These are phyloP conservation scores for Trichoderma citrinoviride DNA, from an alignment of 2,329 filamentous ascomycete species.

Conservation along the genomic window DNA sequence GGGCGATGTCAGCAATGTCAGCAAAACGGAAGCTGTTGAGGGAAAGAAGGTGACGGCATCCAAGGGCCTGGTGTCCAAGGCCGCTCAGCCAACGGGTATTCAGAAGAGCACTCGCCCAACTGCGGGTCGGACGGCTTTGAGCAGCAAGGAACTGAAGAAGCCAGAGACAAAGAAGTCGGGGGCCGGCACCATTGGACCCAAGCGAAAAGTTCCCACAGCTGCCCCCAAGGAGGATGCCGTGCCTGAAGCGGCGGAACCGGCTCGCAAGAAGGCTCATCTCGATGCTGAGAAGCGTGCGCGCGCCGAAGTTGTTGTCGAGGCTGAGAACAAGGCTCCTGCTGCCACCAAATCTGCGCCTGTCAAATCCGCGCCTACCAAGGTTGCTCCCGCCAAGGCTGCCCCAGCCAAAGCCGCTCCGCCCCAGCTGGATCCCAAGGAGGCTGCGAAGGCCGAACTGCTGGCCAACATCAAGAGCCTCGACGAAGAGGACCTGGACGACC, in stretches of 20 bases:
- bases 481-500: conserved; percentile 84
- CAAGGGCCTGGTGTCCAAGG: conserved; percentile 74
- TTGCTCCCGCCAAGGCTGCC: conserved; percentile 23
- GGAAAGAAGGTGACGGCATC: conserved; percentile 67
- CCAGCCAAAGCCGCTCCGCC: not conserved
- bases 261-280: conserved; percentile 61
- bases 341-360: not conserved
- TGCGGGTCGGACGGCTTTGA: conserved; percentile 61
- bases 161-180: conserved; percentile 66
- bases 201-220: conserved; percentile 62
- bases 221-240: conserved; percentile 58
- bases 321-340: conserved; percentile 22
- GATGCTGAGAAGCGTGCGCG: conserved; percentile 50
- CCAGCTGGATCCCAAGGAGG: conserved; percentile 29
- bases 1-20: conserved; percentile 93
- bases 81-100: conserved; percentile 75
- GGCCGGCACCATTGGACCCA: conserved; percentile 64
- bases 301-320: conserved; percentile 32
- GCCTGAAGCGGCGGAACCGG: conserved; percentile 65
- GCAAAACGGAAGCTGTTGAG: conserved; percentile 69
- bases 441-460: conserved; percentile 28
- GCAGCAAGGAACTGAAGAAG: conserved; percentile 68
- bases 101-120: conserved; percentile 63
- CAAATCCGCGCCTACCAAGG: conserved; percentile 26
- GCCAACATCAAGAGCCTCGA: conserved; percentile 61